phyloP scores from a whole-genome alignment of 176 grass and related monocot genomes.

The Hsuehochloa calcarea region DNA sequence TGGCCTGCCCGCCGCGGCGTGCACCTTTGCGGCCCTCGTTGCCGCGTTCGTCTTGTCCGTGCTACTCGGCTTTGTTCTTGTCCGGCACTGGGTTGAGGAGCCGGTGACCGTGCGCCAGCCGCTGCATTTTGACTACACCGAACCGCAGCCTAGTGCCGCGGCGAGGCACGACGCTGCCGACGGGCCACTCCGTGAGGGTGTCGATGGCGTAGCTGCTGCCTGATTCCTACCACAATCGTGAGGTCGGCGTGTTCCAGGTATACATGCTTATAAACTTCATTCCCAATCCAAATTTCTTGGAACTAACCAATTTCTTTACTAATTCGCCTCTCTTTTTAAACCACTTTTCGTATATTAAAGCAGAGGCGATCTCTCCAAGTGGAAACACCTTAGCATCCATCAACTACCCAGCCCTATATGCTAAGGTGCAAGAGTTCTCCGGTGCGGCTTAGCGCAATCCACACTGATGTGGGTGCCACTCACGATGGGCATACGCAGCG shows the following conservation, averaged over 20 bases:
- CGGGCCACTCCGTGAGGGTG: constrained; percentile 28
- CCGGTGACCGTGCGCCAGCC: constrained; percentile 35
- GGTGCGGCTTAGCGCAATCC: constrained; percentile 22
- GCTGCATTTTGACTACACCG: constrained; percentile 45
- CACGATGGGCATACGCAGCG: constrained; percentile 18
- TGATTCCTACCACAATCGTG: constrained; percentile 35
- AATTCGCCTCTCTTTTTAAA: neutral
- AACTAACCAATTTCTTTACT: neutral
- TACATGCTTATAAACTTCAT: neutral
- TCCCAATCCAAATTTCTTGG: neutral
- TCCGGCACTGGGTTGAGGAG: constrained; percentile 35
- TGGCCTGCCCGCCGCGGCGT: constrained; percentile 29
- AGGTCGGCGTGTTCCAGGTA: constrained; percentile 53
- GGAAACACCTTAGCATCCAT: constrained; percentile 25
- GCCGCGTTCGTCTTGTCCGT: constrained; percentile 11
- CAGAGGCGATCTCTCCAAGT: constrained; percentile 24
- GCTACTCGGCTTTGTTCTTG: constrained; percentile 32
- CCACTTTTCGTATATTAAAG: constrained; percentile 26
- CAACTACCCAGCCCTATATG: constrained; percentile 37
- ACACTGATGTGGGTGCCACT: constrained; percentile 21
- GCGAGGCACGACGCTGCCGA: neutral
- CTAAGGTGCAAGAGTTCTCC: constrained; percentile 32
- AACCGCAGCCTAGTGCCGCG: constrained; percentile 27
- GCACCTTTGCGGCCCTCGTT: constrained; percentile 15
- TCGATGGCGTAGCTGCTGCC: constrained; percentile 31